Base-by-base conservation (phyloP, 2,329 filamentous ascomycete species). In the Dichotomopilus funicola region DNA sequence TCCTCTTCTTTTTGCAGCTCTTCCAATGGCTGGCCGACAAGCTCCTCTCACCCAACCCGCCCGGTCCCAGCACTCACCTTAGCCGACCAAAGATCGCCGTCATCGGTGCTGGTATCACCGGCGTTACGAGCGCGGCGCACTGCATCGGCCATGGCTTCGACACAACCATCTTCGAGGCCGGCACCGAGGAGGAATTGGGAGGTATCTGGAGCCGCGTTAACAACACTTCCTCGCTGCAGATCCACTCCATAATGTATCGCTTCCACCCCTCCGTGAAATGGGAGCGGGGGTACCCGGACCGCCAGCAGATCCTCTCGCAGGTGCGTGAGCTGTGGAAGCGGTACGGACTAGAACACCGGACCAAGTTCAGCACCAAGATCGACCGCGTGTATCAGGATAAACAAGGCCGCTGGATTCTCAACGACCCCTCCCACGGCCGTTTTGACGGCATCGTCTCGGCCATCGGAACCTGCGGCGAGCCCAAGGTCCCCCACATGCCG, bases 71-170 rank as follows among this genome's bases (percentile, higher is more conserved):
- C 58, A 70, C 75, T 0, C 73, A 75, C 6, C 72, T 88, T n/a
- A 72, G 73, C 10, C 75, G 85, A 34, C 86, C 88, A 11, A 84
- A 79, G 57, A 76, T 89, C 54, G 86, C 86, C 2, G 75, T 89
- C 36, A 83, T 89, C 61, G 86, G 86, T 2, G 83, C 85, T 34
- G 86, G 86, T 1, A 76, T 95, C 53, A 94, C 80, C 0, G 80
- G 89, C 4, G 83, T 94, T 2, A 89, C 88, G 1, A 83, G 88
- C 6, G 90, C 90, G 0, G 83, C 88, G 1, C 89, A 95, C 68
- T 91, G 88, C 66, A 82, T 91, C 38, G 89, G 89, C 1, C 88
- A 94, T 80, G 89, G 89, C 45, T 92, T 92, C 62, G 88, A 94
- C 59, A 86, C 90, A 6, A 78, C 80, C 19, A 81, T 95, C 41